Conservation (phyloP, 106 monocot species). For the Platanthera guangdongensis region DNA sequence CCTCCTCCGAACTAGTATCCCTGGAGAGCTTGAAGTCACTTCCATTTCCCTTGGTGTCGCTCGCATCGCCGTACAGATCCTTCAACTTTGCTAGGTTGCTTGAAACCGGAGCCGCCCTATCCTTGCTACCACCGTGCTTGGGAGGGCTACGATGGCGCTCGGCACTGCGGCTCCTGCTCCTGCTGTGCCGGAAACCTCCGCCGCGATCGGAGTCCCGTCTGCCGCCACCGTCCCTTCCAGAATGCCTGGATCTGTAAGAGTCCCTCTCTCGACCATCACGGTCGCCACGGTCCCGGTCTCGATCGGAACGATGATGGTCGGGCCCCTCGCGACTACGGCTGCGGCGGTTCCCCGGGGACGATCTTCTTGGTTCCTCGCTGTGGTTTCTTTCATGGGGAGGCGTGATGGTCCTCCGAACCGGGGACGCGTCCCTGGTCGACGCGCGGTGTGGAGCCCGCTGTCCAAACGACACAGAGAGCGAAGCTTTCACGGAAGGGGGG, state of each 20-base stretch:
- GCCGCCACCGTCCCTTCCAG: slow-evolving; percentile 23
- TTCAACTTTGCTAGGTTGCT: slow-evolving; percentile 79
- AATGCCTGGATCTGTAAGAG: slow-evolving; percentile 18
- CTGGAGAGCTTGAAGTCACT: slow-evolving; percentile 19
- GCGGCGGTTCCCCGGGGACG: slow-evolving; percentile 15
- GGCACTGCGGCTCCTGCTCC: slow-evolving; percentile 32
- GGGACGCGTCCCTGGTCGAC: slow-evolving; percentile 83
- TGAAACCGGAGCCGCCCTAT: slow-evolving; percentile 24
- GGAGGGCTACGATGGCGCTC: slow-evolving; percentile 43
- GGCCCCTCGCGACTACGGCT: slow-evolving; percentile 26
- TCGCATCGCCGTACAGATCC: slow-evolving; percentile 81
- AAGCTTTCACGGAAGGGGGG: slow-evolving; percentile 87
- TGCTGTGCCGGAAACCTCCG: slow-evolving; percentile 27
- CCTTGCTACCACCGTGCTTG: slow-evolving; percentile 31
- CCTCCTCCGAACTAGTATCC: slow-evolving; percentile 66
- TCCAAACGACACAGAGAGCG: slow-evolving; percentile 87
- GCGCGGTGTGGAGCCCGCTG: slow-evolving; percentile 93
- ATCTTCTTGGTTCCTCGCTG: slow-evolving; percentile 21
- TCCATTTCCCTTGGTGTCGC: slow-evolving; percentile 29
- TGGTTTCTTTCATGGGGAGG: slow-evolving; percentile 26
- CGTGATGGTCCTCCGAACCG: slow-evolving; percentile 53
- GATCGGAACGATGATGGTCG: slow-evolving; percentile 24
- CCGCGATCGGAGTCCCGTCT: slow-evolving; percentile 16
- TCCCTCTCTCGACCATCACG: slow-evolving; percentile 24
- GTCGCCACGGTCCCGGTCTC: slow-evolving; percentile 22